Conservation (phyloP, 352 stramenopile genomes). For the Globisporangium polare region DNA sequence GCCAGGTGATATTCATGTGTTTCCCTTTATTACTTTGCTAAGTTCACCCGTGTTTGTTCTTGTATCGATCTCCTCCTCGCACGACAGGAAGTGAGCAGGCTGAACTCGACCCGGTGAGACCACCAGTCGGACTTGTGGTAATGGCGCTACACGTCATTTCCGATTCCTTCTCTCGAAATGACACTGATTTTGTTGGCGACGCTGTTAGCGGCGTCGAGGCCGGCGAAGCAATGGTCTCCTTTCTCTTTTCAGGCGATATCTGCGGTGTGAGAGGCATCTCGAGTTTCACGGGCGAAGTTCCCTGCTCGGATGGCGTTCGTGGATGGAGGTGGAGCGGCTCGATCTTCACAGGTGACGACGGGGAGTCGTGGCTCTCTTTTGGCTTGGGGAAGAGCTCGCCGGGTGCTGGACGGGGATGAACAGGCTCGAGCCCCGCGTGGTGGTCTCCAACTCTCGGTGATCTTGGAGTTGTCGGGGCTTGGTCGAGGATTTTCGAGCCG, state of each 20-base stretch:
- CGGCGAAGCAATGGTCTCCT: neutral
- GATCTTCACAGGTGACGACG: constrained; percentile 32
- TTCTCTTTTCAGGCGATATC: neutral
- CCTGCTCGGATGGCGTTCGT: constrained; percentile 5
- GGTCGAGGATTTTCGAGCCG: constrained; percentile 5
- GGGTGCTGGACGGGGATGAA: constrained; percentile 11
- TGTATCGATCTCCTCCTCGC: constrained; percentile 51
- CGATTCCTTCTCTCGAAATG: constrained; percentile 14
- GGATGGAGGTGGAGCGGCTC: constrained; percentile 21
- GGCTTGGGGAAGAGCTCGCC: constrained; percentile 23
- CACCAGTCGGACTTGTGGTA: neutral
- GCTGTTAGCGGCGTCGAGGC: neutral
- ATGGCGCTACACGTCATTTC: neutral
- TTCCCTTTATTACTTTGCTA: neutral
- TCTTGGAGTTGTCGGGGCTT: constrained; percentile 6
- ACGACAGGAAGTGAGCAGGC: constrained; percentile 45
- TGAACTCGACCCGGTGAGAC: constrained; percentile 10
- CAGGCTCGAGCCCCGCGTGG: constrained; percentile 5
- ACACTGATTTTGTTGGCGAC: constrained; percentile 9
- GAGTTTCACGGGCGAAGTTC: constrained; percentile 12
- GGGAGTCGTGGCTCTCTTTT: constrained; percentile 17
- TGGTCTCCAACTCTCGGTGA: constrained; percentile 5
- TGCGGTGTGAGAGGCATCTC: constrained; percentile 6
- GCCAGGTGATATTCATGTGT: neutral
- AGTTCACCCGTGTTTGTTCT: constrained; percentile 20